These are phyloP conservation scores for Chrysoporthe puriensis DNA, from an alignment of 2,329 filamentous ascomycete species.

Conservation along the genomic window DNA sequence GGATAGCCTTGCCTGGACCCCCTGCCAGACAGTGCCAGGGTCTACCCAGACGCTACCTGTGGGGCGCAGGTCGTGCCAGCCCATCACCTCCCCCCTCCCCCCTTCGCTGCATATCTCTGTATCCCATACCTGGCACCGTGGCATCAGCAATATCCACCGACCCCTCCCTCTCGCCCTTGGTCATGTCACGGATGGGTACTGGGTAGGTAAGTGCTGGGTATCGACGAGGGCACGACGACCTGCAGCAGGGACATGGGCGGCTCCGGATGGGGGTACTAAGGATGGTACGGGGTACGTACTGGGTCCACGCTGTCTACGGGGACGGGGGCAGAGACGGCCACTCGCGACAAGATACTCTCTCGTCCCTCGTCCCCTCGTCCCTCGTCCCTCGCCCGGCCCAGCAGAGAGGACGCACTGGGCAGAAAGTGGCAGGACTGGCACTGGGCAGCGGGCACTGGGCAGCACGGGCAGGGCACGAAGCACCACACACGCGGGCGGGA, in stretches of 20 bases:
- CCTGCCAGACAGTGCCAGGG: not conserved
- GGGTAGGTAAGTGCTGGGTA: not conserved
- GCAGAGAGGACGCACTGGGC: conserved; percentile 28
- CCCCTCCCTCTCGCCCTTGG: conserved; percentile 4
- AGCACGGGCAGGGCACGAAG: too few species aligned
- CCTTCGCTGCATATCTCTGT: too few species aligned
- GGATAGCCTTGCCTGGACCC: conserved; percentile 13
- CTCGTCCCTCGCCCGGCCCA: conserved; percentile 19
- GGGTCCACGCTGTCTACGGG: not conserved
- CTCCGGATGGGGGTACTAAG: too few species aligned
- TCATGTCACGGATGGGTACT: not conserved
- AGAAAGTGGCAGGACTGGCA: too few species aligned
- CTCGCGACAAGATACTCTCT: conserved; percentile 1
- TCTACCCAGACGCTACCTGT: not conserved
- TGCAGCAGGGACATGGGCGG: conserved; percentile 8
- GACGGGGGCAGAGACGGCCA: not conserved
- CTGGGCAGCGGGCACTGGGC: too few species aligned
- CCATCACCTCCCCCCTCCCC: too few species aligned
- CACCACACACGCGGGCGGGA: conserved; percentile 6
- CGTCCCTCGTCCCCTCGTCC: conserved; percentile 25
- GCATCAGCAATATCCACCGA: conserved; percentile 3
- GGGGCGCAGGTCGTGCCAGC: too few species aligned
- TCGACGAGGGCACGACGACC: not conserved
- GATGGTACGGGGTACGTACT: not conserved
- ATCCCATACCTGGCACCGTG: not conserved